A percentile compares a stretch with the other conserved stretches of the same genome.
These are phyloP conservation scores for Fomitopsis pinicola DNA, from an alignment of 1,284 basidiomycete genomes.

Conservation along the genomic window DNA sequence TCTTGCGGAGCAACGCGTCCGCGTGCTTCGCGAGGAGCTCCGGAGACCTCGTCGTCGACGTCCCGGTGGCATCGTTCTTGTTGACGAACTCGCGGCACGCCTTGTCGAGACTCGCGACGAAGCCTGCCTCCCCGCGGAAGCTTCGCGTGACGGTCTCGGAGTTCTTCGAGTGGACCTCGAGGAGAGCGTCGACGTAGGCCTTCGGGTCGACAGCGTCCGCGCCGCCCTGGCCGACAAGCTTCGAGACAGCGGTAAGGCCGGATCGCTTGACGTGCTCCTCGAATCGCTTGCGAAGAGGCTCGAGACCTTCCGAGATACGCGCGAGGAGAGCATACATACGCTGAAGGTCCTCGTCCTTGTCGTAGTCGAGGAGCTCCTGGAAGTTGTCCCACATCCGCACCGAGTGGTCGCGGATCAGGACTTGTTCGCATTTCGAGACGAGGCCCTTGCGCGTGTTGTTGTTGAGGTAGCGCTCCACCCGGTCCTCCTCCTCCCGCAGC, in stretches of 20 bases:
- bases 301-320: slow-evolving; percentile 87
- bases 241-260: slow-evolving; percentile 82
- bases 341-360: slow-evolving; percentile 90
- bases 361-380: slow-evolving; percentile 87
- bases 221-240: slow-evolving; percentile 70
- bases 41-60: slow-evolving; percentile 85
- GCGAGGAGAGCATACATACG: slow-evolving; percentile 94
- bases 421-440: slow-evolving; percentile 88
- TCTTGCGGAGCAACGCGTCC: slow-evolving; percentile 90
- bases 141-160: slow-evolving; percentile 86
- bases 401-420: slow-evolving; percentile 87
- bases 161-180: slow-evolving; percentile 92
- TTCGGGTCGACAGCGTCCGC: slow-evolving; percentile 78
- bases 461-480: slow-evolving; percentile 94
- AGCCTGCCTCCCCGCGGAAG: slow-evolving; percentile 93
- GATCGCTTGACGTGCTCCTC: slow-evolving; percentile 93
- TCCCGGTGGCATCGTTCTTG: slow-evolving; percentile 85
- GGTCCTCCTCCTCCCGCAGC: slow-evolving; percentile 91
- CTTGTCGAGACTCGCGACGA: slow-evolving; percentile 92
- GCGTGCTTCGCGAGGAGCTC: slow-evolving; percentile 94
- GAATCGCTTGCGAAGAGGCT: slow-evolving; percentile 90
- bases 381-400: slow-evolving; percentile 94
- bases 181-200: slow-evolving; percentile 89
- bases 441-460: slow-evolving; percentile 84
- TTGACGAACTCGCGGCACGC: slow-evolving; percentile 98